Percentiles rank a stretch among this genome's conserved stretches.
These are phyloP conservation scores for Cajanus cajan DNA, from an alignment of 306 rosid species.

Conservation along the genomic window DNA sequence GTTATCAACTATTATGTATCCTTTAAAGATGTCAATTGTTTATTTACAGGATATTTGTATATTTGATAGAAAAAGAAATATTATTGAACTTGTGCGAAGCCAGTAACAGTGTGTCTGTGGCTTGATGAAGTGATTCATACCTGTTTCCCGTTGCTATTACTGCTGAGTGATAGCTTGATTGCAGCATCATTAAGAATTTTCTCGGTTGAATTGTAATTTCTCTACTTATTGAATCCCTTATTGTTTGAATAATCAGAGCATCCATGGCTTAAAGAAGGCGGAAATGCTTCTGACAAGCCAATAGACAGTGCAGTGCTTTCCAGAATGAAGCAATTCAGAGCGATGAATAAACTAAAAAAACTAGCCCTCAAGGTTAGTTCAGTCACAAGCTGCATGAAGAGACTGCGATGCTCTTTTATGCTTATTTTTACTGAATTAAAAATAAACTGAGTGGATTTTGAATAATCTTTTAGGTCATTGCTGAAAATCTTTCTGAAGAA, in stretches of 20 bases:
- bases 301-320: conserved; percentile 92
- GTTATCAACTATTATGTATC: no score
- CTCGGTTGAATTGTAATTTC: neutral
- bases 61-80: neutral
- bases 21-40: conserved; percentile 11
- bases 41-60: neutral
- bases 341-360: conserved; percentile 90
- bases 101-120: no score
- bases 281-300: conserved; percentile 88
- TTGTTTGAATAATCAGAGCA: conserved; percentile 60
- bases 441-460: conserved; percentile 10
- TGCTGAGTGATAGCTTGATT: neutral
- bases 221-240: conserved; percentile 30
- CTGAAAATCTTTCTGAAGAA: conserved; percentile 42
- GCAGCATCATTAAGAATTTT: neutral
- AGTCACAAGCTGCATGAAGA: conserved; percentile 9
- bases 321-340: conserved; percentile 94
- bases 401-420: conserved; percentile 14
- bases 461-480: conserved; percentile 38
- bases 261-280: conserved; percentile 91
- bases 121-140: neutral
- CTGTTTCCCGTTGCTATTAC: neutral
- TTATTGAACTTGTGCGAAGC: neutral
- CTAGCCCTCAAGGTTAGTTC: conserved; percentile 80
- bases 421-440: neutral